Evolutionary conservation across 257 asterid genomes (phyloP).

Genomic region (Gardenia jasminoides): DNA sequence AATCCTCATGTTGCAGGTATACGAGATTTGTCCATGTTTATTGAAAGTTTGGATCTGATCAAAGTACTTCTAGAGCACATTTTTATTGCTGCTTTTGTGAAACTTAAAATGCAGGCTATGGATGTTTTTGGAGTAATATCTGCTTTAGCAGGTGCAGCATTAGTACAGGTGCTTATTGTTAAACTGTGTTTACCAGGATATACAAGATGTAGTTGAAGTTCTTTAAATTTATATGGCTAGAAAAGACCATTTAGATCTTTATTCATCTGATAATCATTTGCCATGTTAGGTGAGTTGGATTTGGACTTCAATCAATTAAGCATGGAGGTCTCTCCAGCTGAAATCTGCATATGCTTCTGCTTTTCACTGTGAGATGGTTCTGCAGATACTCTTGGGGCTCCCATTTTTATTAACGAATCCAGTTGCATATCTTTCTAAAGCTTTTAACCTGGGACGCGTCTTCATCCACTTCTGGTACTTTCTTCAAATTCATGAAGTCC

Average conservation of each 20-base stretch:
- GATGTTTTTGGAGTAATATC: slow-evolving; percentile 77
- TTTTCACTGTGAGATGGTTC: slow-evolving; percentile 36
- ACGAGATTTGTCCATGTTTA: slow-evolving; percentile 12
- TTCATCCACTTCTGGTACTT: slow-evolving; percentile 91
- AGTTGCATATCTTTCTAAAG: slow-evolving; percentile 68
- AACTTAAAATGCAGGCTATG: slow-evolving; percentile 70
- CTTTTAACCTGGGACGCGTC: slow-evolving; percentile 91
- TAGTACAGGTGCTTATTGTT: slow-evolving; percentile 74
- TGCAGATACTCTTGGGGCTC: slow-evolving; percentile 78
- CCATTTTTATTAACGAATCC: slow-evolving; percentile 80
- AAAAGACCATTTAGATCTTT: not conserved
- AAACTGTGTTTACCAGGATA: not conserved
- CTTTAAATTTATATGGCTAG: not conserved
- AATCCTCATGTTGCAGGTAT: slow-evolving; percentile 82
- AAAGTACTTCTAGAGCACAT: not conserved
- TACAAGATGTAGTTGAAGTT: not conserved
- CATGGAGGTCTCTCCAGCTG: slow-evolving; percentile 26
- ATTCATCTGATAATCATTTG: slow-evolving; percentile 12
- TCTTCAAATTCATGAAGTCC: slow-evolving; percentile 16
- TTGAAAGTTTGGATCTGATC: slow-evolving; percentile 12
- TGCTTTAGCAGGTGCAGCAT: slow-evolving; percentile 88
- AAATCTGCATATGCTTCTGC: slow-evolving; percentile 26
- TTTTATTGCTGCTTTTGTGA: slow-evolving; percentile 17
- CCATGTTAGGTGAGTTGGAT: slow-evolving; percentile 30
- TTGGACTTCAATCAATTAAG: slow-evolving; percentile 1